Base-by-base conservation (phyloP, 306 rosid genomes). In the Hippophae gyantsensis region DNA sequence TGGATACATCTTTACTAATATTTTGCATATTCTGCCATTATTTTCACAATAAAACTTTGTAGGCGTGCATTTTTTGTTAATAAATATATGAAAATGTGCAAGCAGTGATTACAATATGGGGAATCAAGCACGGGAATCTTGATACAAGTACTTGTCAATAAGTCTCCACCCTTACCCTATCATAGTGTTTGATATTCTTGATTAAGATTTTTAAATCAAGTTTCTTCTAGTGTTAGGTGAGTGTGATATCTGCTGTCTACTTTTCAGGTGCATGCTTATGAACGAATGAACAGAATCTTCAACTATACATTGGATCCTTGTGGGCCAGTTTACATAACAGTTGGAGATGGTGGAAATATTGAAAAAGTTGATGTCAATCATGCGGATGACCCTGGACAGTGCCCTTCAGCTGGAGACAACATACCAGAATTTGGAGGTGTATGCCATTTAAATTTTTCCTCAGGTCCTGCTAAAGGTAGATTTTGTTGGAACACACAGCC, bases 261-360 rank as follows among this genome's bases (percentile, higher is more conserved):
- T 62, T 50, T 68, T 48, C 71, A 90, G 97, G 97, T 90, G 54
- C 97, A 87, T 74, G 94, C 97, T 54, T 90, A 87, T 55, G 97
- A 90, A 81, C 72, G 95, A 56, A 86, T 81, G 89, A 90, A 90
- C 60, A 77, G 89, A 86, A 83, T 86, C 58, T 90, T 77, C 57
- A 84, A 90, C 69, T 90, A 86, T 68, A 80, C 81, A 6, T 64
- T 90, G 69, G 95, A 90, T 77, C 72, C 77, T 18, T 90, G 97
- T 66, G 95, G 94, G 5, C 97, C 90, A 3, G 67, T 86, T 72
- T 82, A 84, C 79, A 77, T 90, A 67, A 90, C 82, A 52, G 94
- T 86, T 66, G 97, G 97, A 77, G 97, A 90, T 61, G 90, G 90
- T 50, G 97, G 97, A 65, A 90, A 90, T 67, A 87, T 90, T 57